Base-by-base conservation (phyloP, 768 basidiomycete genomes). In the Lactarius sp. region DNA sequence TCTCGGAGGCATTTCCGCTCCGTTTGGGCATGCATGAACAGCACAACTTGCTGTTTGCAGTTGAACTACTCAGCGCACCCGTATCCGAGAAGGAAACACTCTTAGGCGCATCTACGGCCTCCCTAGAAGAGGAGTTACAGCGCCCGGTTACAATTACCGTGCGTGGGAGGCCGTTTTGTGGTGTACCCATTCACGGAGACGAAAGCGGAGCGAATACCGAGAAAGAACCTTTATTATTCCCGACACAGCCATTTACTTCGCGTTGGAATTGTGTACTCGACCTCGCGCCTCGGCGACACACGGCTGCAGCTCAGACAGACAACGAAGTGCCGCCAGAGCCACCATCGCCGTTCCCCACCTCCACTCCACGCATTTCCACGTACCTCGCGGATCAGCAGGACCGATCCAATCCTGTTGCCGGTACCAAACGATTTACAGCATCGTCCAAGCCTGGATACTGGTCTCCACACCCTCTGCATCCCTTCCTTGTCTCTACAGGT, bases 241-340 rank as follows among this genome's bases (percentile, higher is more conserved):
- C 89, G 0, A 92, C 94, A 8, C 77, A 75, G 13, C 79, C 84
- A 0, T 97, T 94, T 73, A 83, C 86, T 0, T 94, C 94, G 0
- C 79, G 87, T 36, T 97, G 94, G 94, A 96, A 92, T 67, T 94
- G 92, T 68, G 78, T 91, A 1, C 83, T 97, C 20, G 92, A 95
- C 72, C 79, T 97, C n/a, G 75, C 82, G 1, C 70, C 80, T 3
- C 73, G 69, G 55, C 69, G 68, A 31, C 31, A 55, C 41, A 46
- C 56, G 7, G 54, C 69, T 12, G 59, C 73, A 2, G 62, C 39
- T 22, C 31, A 73, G 12, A 75, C 78, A 46, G 72, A 70, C 0
- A 69, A 71, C 74, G 67, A 83, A 70, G 82, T 78, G 8, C 78
- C 90, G 18, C 90, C 89, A 0, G 86, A 89, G 61, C 91, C 90